Conservation (phyloP, 129 eudicot genomes). For the Logfia minima region DNA sequence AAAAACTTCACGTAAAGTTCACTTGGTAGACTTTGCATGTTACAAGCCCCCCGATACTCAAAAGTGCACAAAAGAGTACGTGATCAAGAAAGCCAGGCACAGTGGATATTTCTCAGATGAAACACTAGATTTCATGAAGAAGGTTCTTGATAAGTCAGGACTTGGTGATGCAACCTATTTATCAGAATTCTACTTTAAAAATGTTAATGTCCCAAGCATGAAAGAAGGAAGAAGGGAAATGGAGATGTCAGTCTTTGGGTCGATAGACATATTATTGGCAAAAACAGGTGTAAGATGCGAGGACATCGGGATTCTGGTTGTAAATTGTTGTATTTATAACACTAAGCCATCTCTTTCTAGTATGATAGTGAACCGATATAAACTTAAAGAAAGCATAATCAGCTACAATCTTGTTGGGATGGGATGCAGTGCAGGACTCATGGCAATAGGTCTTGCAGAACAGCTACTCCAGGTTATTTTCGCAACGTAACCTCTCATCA, state of each 20-base stretch:
- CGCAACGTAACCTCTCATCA: background rate
- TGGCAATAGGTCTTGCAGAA: slow-evolving; percentile 58
- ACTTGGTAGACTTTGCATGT: slow-evolving; percentile 53
- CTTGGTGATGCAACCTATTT: slow-evolving; percentile 55
- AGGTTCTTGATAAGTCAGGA: slow-evolving; percentile 39
- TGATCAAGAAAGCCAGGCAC: slow-evolving; percentile 20
- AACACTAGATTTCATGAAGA: slow-evolving; percentile 37
- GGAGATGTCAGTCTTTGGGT: slow-evolving; percentile 55
- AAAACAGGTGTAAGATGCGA: slow-evolving; percentile 42
- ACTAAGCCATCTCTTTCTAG: slow-evolving; percentile 50
- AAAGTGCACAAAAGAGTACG: slow-evolving; percentile 35
- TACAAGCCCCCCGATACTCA: slow-evolving; percentile 47
- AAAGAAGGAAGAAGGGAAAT: slow-evolving; percentile 50
- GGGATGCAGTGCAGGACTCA: slow-evolving; percentile 72
- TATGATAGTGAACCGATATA: slow-evolving; percentile 56
- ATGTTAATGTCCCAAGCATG: slow-evolving; percentile 18
- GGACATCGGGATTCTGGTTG: slow-evolving; percentile 57
- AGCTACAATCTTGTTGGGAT: slow-evolving; percentile 63
- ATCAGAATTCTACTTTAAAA: slow-evolving; percentile 35
- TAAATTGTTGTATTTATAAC: slow-evolving; percentile 50
- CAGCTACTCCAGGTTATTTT: slow-evolving; percentile 55
- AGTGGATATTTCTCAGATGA: slow-evolving; percentile 37
- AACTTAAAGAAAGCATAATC: slow-evolving; percentile 42
- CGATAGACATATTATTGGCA: slow-evolving; percentile 45
- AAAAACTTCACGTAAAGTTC: slow-evolving; percentile 27